These are phyloP conservation scores for Sclerotinia subarctica DNA, from an alignment of 2,329 filamentous ascomycete species.

Conservation along the genomic window DNA sequence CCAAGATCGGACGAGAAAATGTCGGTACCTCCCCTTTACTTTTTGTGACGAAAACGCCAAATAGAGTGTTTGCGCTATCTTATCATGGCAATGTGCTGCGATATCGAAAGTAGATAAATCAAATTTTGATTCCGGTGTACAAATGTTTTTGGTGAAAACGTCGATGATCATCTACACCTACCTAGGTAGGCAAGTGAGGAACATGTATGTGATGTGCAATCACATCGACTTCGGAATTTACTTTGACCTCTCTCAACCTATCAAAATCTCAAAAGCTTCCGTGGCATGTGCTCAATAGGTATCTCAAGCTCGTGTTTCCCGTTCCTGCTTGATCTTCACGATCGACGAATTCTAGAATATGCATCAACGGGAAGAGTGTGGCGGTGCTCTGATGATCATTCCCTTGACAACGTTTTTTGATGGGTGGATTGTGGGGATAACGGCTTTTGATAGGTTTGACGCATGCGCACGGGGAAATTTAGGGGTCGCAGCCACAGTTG, in stretches of 20 bases:
- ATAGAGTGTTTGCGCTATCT: neutral
- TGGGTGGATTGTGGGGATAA: neutral
- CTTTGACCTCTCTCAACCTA: no score
- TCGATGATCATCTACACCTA: constrained; percentile 1
- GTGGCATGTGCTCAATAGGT: no score
- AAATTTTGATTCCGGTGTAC: neutral
- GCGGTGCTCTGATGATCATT: neutral
- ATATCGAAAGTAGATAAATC: neutral
- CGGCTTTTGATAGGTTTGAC: no score
- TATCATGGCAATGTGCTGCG: no score
- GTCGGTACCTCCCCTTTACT: neutral
- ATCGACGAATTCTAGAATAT: neutral
- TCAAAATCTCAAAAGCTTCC: no score
- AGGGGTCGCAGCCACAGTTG: neutral
- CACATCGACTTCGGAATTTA: neutral
- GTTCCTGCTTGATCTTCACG: constrained; percentile 1
- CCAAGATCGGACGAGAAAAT: neutral
- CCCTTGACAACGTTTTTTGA: neutral
- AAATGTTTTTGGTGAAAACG: neutral
- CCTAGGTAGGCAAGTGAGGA: neutral
- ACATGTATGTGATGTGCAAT: neutral
- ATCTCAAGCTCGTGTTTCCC: neutral
- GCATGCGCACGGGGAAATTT: neutral
- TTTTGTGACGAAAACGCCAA: neutral
- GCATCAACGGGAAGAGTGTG: neutral